Conservation (phyloP, 169 alveolate genomes). For the Cryptosporidium sp. region DNA sequence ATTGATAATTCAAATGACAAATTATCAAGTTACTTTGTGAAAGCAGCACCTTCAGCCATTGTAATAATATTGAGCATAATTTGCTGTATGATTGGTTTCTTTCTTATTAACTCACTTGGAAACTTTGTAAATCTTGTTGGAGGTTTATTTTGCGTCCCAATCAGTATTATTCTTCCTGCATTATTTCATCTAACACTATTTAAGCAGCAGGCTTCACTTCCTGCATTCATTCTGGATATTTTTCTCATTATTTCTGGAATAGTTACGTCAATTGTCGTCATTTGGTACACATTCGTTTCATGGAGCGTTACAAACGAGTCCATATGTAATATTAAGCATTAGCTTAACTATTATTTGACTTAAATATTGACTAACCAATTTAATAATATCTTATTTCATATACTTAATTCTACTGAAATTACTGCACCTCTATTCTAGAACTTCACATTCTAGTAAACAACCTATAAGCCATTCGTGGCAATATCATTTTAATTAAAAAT, state of each 20-base stretch:
- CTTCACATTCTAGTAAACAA: neutral
- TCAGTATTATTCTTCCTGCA: slow-evolving; percentile 66
- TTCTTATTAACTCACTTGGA: slow-evolving; percentile 62
- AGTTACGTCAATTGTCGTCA: slow-evolving; percentile 25
- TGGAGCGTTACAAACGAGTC: slow-evolving; percentile 56
- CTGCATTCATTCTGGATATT: neutral
- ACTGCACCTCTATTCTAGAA: neutral
- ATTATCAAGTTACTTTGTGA: slow-evolving; percentile 6
- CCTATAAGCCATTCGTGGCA: neutral
- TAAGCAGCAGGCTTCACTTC: neutral
- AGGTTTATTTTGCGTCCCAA: slow-evolving; percentile 67
- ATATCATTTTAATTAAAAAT: no score
- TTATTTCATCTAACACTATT: slow-evolving; percentile 29
- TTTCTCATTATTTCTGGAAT: slow-evolving; percentile 37
- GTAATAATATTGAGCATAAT: slow-evolving; percentile 20
- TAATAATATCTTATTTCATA: no score
- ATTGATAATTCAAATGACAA: neutral
- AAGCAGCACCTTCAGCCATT: slow-evolving; percentile 40
- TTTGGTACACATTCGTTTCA: slow-evolving; percentile 44
- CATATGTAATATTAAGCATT: slow-evolving; percentile 20
- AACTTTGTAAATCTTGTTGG: slow-evolving; percentile 74
- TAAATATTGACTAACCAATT: no score
- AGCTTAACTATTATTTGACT: neutral
- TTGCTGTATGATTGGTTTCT: slow-evolving; percentile 38
- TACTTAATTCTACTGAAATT: no score